Conservation (phyloP, 139 green algal species). For the Chlorella sp. region DNA sequence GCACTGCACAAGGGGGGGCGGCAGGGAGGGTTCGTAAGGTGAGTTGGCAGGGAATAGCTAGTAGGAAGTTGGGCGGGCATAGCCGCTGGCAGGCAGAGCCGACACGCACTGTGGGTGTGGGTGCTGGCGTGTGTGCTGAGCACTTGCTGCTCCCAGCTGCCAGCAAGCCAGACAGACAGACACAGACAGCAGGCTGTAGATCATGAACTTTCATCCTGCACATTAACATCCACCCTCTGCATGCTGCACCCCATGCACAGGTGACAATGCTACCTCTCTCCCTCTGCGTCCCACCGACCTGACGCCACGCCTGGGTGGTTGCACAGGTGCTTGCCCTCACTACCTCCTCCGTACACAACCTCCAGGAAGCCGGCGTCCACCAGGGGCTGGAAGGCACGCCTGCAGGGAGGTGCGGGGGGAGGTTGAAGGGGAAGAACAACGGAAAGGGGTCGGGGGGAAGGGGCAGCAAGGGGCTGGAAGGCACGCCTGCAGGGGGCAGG, state of each 20-base stretch:
- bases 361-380: constrained; percentile 71
- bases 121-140: too few relatives aligned
- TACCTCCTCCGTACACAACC: constrained; percentile 77
- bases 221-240: too few relatives aligned
- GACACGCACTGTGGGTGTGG: too few relatives aligned
- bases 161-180: too few relatives aligned
- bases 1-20: neutral
- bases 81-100: too few relatives aligned
- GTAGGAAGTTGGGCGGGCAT: neutral
- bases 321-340: constrained; percentile 65
- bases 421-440: neutral
- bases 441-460: neutral
- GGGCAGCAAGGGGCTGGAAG: neutral
- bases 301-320: constrained; percentile 58
- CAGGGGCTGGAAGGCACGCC: constrained; percentile 65
- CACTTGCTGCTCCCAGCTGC: too few relatives aligned
- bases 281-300: constrained; percentile 32
- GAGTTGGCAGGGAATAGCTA: neutral
- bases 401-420: neutral
- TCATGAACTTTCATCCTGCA: too few relatives aligned
- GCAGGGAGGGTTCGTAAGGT: neutral
- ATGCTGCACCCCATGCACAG: too few relatives aligned
- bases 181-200: too few relatives aligned
- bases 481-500: neutral
- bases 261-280: too few relatives aligned